Conservation (phyloP, 305 asterid species). For the Plantago lanceolata region DNA sequence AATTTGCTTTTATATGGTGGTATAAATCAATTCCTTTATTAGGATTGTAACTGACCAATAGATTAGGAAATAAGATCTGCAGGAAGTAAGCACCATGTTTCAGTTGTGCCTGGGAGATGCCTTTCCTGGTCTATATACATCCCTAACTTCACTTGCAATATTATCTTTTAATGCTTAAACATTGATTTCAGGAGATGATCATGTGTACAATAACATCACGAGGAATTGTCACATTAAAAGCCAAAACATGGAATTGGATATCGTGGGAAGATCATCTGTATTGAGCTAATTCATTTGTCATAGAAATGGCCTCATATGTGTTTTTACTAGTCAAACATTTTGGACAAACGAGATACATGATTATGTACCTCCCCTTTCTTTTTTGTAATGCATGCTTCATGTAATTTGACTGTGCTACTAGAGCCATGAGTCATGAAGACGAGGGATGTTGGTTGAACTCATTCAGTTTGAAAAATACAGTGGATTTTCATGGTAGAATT, state of each 20-base stretch:
- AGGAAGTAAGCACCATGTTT: constrained; percentile 8
- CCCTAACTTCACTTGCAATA: constrained; percentile 6
- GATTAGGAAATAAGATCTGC: constrained; percentile 14
- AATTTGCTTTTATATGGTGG: not conserved
- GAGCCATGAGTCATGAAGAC: not conserved
- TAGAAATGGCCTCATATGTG: not conserved
- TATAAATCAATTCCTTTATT: not conserved
- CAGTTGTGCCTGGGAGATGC: not conserved
- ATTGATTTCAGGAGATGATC: constrained; percentile 12
- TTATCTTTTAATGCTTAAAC: constrained; percentile 6
- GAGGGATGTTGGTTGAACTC: not conserved
- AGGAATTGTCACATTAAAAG: constrained; percentile 11
- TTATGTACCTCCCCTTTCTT: too few species aligned
- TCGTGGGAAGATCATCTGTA: constrained; percentile 2
- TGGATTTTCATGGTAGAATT: constrained; percentile 1
- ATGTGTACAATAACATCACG: not conserved
- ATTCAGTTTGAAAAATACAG: not conserved
- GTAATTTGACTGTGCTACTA: not conserved
- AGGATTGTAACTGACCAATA: not conserved
- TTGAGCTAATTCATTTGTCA: not conserved
- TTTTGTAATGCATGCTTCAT: not conserved
- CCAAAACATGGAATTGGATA: constrained; percentile 13
- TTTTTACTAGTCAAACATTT: not conserved
- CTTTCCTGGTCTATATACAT: not conserved
- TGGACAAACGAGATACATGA: constrained; percentile 4